Base-by-base conservation (phyloP, 441 rosid genomes). In the Viola pubescens region DNA sequence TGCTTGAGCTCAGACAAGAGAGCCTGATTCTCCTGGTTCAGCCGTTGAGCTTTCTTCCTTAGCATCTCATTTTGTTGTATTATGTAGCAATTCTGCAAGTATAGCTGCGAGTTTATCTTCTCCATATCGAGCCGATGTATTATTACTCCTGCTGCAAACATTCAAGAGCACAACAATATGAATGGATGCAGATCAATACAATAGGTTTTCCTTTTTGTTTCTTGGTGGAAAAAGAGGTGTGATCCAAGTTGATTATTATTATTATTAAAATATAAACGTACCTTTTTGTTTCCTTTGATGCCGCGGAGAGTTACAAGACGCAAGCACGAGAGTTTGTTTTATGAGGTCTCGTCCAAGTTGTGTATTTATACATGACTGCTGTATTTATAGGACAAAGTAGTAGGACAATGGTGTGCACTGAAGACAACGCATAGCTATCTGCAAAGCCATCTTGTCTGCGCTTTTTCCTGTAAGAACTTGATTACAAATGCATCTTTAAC, bases 21-120 rank as follows among this genome's bases (percentile, higher is more conserved):
- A 12, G 74, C 75, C 70, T 77, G 73, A 56, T 81, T 77, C 69
- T 77, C 80, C 64, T 65, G 72, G 60, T 70, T 66, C 42, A 79
- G 77, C 61, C 54, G 69, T 19, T 75, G 70, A 39, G 80, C 82
- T 60, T 67, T 77, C 64, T 58, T 75, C 80, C 79, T 60, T 13
- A 75, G 75, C 71, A 60, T 71, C 80, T 77, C 77, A 41, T 77
- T 79, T 68, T 82, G 76, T 44, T 72, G 67, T 54, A 71, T 60
- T 13, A 79, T 79, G 6, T 61, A 63, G 50, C 72, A 70, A 74
- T 75, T 77, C 70, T 75, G 72, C 76, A 75, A 40, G 63, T 71
- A 66, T 37, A 78, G 66, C 53, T 70, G 57, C 2, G 77, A 44
- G 67, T 74, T 81, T 47, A 62, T 37, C 65, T 70, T 66, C 64